Conservation (phyloP, 805 yeast species). For the Priceomyces castillae region DNA sequence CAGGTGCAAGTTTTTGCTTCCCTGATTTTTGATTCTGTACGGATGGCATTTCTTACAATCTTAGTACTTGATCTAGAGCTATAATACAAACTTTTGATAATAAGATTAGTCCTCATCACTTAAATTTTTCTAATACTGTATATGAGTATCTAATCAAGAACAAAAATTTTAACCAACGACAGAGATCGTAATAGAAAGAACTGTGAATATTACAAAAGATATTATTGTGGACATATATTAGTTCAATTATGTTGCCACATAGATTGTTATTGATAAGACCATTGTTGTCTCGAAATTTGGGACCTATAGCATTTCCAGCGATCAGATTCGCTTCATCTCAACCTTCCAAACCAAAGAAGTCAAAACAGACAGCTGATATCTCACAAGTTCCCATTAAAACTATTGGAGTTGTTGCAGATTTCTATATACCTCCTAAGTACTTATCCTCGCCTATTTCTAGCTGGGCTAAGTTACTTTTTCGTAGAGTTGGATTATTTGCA, state of each 20-base stretch:
- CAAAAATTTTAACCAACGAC: not conserved
- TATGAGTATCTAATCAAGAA: not conserved
- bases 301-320: not conserved
- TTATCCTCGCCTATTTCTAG: conserved; percentile 23
- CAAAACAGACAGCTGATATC: conserved; percentile 26
- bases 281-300: not conserved
- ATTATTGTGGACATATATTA: not conserved
- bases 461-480: conserved; percentile 48
- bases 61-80: not conserved
- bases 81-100: not conserved
- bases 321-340: conserved; percentile 1
- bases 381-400: conserved; percentile 37
- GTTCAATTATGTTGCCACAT: not conserved
- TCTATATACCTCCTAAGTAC: conserved; percentile 41
- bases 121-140: conserved; percentile 3
- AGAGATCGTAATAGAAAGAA: not conserved
- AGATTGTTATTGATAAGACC: not conserved
- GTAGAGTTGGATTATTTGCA: conserved; percentile 66
- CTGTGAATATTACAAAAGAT: too few species aligned
- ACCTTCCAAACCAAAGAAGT: conserved; percentile 12
- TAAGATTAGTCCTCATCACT: conserved; percentile 4
- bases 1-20: conserved; percentile 77
- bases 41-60: conserved; percentile 28
- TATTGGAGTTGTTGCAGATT: conserved; percentile 42
- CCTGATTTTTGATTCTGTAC: conserved; percentile 20